Percentiles rank a stretch among this genome's conserved stretches.
Evolutionary conservation across 768 basidiomycete genomes (phyloP).

Genomic region (Boletus rubescentipes): DNA sequence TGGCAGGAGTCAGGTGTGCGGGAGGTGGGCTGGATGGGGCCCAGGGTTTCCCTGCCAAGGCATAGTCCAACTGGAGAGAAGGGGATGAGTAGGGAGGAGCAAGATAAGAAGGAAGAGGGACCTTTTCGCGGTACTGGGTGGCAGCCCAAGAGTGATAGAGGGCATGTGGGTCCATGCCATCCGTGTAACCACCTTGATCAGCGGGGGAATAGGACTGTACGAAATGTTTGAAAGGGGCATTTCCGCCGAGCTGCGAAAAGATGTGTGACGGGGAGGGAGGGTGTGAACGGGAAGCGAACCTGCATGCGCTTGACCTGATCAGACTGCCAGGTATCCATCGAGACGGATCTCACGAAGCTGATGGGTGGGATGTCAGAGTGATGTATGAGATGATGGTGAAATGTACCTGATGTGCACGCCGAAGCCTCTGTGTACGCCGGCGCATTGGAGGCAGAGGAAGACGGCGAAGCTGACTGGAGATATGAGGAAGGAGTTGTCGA

Average conservation of each 20-base stretch:
- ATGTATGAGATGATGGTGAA: neutral
- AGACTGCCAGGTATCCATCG: slow-evolving; percentile 95
- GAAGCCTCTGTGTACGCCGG: slow-evolving; percentile 82
- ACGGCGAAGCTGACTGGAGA: slow-evolving; percentile 64
- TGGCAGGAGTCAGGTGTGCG: slow-evolving; percentile 32
- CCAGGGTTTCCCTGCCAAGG: slow-evolving; percentile 77
- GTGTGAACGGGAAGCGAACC: slow-evolving; percentile 44
- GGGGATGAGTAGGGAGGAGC: slow-evolving; percentile 16
- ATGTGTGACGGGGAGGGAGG: slow-evolving; percentile 8
- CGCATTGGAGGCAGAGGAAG: slow-evolving; percentile 90
- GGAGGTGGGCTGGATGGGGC: slow-evolving; percentile 70
- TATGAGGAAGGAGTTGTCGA: neutral
- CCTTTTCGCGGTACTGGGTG: slow-evolving; percentile 93
- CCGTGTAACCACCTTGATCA: slow-evolving; percentile 68
- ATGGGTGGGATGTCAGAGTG: neutral
- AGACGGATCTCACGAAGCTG: slow-evolving; percentile 89
- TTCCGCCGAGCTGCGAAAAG: slow-evolving; percentile 74
- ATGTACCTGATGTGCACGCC: slow-evolving; percentile 86
- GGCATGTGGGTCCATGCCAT: slow-evolving; percentile 60
- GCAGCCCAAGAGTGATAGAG: slow-evolving; percentile 95
- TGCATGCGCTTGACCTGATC: slow-evolving; percentile 90
- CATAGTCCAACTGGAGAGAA: slow-evolving; percentile 68
- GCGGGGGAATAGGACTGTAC: slow-evolving; percentile 65
- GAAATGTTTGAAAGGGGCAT: slow-evolving; percentile 78
- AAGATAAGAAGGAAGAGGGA: slow-evolving; percentile 26